Evolutionary conservation across 2,329 filamentous ascomycete genomes (phyloP), one percentile per base, ranked within the genome.

Genomic region (Ceratocystiopsis brevicomis): DNA sequence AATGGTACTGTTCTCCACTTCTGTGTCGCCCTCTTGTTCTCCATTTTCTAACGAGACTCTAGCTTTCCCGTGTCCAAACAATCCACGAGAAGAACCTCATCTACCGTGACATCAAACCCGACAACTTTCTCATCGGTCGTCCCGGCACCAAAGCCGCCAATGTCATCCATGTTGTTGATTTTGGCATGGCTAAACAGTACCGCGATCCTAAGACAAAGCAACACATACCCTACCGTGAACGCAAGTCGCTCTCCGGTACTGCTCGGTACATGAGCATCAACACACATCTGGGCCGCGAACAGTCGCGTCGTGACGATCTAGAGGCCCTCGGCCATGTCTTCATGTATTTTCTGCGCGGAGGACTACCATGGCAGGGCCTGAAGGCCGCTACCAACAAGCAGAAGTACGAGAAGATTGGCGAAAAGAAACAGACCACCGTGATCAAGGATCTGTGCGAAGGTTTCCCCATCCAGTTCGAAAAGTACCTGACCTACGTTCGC

Each of bases 191-290:
- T 50, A 98, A 98, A 68, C 90, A 96, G 61, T 98, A 96, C 63
- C 81, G 90, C 53, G 90, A 98, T 55, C 90, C 90, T 45, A 96
- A 96, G 70, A 94, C 90, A 35, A 96, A 96, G 65, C 90, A 96
- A 62, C 90, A 98, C 64, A 96, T 96, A 53, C 87, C 90, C 13
- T 96, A 96, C 61, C 76, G 90, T 56, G 90, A 96, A 66, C 77
- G 90, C 55, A 98, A 98, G 65, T 94, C 88, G 6, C 68, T 98
- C 47, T 96, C 88, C 4, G 90, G 90, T 49, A 98, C 90, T 45
- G 90, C 90, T 49, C 76, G 90, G 59, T 98, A 98, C 64, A 96
- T 96, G 90, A 93, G 85, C 66, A 96, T 98, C 74, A 98, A 98
- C 65, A 98, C 90, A 45, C 90, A 98, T 69, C 65, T 96, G 51